Evolutionary conservation across 2,329 filamentous ascomycete genomes (phyloP).

Genomic region (Fusarium hainanense): DNA sequence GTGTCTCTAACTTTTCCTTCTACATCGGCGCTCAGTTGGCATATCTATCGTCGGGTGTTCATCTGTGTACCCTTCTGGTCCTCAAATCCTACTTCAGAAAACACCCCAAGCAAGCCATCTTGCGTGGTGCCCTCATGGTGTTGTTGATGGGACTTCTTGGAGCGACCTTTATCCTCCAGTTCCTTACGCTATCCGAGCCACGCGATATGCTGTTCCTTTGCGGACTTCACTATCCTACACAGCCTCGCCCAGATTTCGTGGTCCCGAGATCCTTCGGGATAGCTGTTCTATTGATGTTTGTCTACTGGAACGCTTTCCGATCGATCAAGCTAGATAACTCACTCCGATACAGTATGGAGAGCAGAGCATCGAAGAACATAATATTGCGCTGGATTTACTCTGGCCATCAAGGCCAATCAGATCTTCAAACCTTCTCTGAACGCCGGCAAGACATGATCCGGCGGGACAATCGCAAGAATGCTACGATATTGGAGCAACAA

Average conservation of each 20-base stretch:
- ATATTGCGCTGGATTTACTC: conserved; percentile 5
- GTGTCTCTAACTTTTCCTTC: conserved; percentile 18
- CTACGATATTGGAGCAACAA: not conserved
- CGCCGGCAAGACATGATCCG: not conserved
- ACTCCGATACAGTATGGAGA: not conserved
- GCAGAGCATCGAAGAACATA: not conserved
- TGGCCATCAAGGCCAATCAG: not conserved
- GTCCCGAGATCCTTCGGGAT: conserved; percentile 8
- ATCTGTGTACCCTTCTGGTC: conserved; percentile 17
- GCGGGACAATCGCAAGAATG: not conserved
- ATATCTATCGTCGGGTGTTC: conserved; percentile 13
- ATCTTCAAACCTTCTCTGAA: conserved; percentile 3
- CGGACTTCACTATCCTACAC: conserved; percentile 2
- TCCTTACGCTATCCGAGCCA: conserved; percentile 13
- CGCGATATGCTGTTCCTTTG: conserved; percentile 17
- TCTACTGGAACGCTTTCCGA: conserved; percentile 29
- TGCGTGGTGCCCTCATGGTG: conserved; percentile 20
- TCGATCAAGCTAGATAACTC: conserved; percentile 11
- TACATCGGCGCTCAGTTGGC: conserved; percentile 7
- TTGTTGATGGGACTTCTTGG: conserved; percentile 20
- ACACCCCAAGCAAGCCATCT: conserved; percentile 13
- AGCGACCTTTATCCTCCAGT: conserved; percentile 6
- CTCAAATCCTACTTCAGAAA: conserved; percentile 28
- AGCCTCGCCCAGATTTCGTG: not conserved
- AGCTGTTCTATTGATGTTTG: conserved; percentile 2